Base-by-base conservation (phyloP, 2,329 filamentous ascomycete genomes). In the Pseudopithomyces chartarum region DNA sequence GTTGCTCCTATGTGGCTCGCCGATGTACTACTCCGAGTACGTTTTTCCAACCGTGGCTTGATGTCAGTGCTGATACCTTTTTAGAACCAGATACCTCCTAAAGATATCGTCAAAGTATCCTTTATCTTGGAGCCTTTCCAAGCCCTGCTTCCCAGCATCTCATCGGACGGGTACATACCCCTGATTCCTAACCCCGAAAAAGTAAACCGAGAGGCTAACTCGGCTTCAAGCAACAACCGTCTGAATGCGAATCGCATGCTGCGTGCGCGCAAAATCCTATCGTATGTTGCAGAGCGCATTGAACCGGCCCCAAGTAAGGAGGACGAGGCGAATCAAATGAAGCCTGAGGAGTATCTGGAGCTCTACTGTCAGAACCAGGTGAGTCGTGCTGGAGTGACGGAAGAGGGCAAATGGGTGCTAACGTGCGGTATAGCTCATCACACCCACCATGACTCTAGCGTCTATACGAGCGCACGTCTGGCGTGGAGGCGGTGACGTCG, bases 221-320 rank as follows among this genome's bases (percentile, higher is more conserved):
- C 66, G 52, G 57, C 59, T 46, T 59, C 59, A 60, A 85, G 89
- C 51, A 96, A 94, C 74, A 94, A 93, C 63, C 88, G 95, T 22
- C 83, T 99, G 50, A 99, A 98, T 73, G 95, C 95, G 11, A 99
- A 98, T 71, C 87, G 94, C 54, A 98, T 99, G 95, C 82, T 99
- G 49, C 86, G 95, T 45, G 92, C 96, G 3, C 94, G 92, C 79
- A 99, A 99, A 81, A 95, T 99, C 20, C 79, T 98, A 56, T 87
- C 88, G 0, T 99, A 99, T 68, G 87, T 99, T 17, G 91, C 92
- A 1, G 95, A 99, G 76, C 85, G 93, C 53, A 94, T 99, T 56
- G 94, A 98, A 66, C 82, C 82, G 3, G 76, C 83, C n/a, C 79
- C 84, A 0, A 82, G 87, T 48, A 82, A 87, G 51, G 79, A 82